phyloP scores from a whole-genome alignment of 805 yeast species.

The Cephaloascus albidus region DNA sequence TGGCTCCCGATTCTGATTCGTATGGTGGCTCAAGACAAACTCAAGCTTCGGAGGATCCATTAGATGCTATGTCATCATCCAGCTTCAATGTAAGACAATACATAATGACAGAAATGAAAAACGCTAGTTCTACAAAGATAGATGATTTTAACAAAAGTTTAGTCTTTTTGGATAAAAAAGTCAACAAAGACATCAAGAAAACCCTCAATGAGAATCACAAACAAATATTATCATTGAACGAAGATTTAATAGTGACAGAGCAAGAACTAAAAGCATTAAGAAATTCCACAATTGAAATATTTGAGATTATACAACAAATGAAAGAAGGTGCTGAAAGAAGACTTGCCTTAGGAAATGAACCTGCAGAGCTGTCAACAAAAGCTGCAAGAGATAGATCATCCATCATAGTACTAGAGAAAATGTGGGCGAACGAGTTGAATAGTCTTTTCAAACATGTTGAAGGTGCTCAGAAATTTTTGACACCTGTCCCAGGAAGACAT shows the following conservation, averaged over 20 bases:
- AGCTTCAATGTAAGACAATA: constrained; percentile 1
- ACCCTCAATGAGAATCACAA: constrained; percentile 56
- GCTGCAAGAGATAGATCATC: constrained; percentile 53
- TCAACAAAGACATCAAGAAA: constrained; percentile 48
- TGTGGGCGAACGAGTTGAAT: constrained; percentile 72
- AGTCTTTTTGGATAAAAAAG: constrained; percentile 33
- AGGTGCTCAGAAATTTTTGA: constrained; percentile 77
- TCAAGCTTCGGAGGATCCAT: constrained; percentile 4
- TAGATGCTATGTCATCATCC: constrained; percentile 6
- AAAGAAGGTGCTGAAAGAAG: constrained; percentile 51
- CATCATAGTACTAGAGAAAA: constrained; percentile 61
- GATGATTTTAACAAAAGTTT: constrained; percentile 58
- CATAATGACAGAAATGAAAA: constrained; percentile 29
- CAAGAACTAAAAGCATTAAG: constrained; percentile 56
- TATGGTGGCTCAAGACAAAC: not conserved
- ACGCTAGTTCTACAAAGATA: constrained; percentile 64
- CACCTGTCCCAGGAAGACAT: constrained; percentile 73
- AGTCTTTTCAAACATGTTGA: constrained; percentile 75
- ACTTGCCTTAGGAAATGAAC: constrained; percentile 33
- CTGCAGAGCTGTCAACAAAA: constrained; percentile 3
- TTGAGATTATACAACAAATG: constrained; percentile 49
- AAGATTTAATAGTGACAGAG: constrained; percentile 55
- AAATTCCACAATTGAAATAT: constrained; percentile 47
- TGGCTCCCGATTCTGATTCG: not conserved
- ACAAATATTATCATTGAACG: constrained; percentile 48